phyloP scores from a whole-genome alignment of 768 basidiomycete species.

The Tephrocybe sp. region DNA sequence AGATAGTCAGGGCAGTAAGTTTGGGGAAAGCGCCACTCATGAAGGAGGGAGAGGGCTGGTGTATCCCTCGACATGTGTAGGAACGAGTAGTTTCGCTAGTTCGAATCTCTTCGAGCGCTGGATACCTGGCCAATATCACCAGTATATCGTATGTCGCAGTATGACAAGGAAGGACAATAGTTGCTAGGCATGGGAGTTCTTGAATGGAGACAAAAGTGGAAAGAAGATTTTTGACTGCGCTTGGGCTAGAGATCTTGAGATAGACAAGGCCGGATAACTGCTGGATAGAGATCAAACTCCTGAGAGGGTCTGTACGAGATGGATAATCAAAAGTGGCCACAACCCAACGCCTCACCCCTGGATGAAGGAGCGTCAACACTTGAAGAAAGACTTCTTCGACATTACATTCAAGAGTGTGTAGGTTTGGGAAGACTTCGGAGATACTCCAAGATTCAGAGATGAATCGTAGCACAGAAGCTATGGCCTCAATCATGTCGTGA shows the following conservation, averaged over 20 bases:
- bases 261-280: neutral
- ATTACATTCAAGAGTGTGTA: neutral
- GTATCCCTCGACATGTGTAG: neutral
- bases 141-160: neutral
- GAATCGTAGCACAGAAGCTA: neutral
- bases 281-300: neutral
- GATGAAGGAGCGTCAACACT: neutral
- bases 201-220: neutral
- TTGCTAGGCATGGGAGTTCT: neutral
- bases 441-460: neutral
- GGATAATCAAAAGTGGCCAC: neutral
- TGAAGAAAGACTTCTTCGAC: neutral
- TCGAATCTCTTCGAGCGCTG: neutral
- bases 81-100: neutral
- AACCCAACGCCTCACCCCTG: neutral
- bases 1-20: neutral
- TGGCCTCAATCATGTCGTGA: neutral
- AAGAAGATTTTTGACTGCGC: neutral
- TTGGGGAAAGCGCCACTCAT: neutral
- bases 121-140: neutral
- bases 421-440: constrained; percentile 1
- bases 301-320: neutral
- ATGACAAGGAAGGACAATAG: neutral
- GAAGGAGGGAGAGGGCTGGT: neutral
- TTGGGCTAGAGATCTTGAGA: neutral